Base-by-base conservation (phyloP, 495 filamentous ascomycete genomes). In the Evansstolkia leycettana region DNA sequence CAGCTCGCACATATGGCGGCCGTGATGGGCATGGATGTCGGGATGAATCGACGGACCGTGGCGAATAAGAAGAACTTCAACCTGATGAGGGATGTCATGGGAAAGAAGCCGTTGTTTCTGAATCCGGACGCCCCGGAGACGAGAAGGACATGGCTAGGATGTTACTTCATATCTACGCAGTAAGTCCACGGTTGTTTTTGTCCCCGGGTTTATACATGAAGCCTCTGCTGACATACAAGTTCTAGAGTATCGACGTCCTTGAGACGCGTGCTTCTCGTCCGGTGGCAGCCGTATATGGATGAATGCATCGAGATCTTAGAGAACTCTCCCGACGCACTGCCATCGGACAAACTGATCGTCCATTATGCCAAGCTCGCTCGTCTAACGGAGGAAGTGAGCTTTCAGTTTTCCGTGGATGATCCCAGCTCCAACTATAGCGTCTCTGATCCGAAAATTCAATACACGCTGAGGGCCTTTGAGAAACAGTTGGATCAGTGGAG, bases 1-100 rank as follows among this genome's bases (percentile, higher is more conserved):
- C 83, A 89, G 56, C 64, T 92, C 35, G 76, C 84, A 17, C 83
- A 94, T 47, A 72, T 88, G 34, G 84, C 86, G 5, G 81, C 84
- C 20, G 64, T 82, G 25, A 80, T 95, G 75, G 83, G 77, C 9
- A 76, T 95, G 45, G 90, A 98, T 50, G 69, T 95, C 27, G 88
- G 87, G 0, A 69, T 96, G 19, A 78, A 84, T 6, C 70, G 68
- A 33, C 54, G 52, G 6, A 41, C 46, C 2, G 31, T 34, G 31
- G 38, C 42, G 10, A 51, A 50, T 17, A 40, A 38, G 16, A 62
- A 43, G 16, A 47, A 43, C n/a, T 47, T 58, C 14, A 54, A 20
- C 9, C 41, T 55, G 11, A 27, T 60, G 7, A 50, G 51, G 14
- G 57, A 64, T 16, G 39, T 56, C 8, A 42, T 61, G 18, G 33